These are phyloP conservation scores for Stachybotrys chlorohalonatus DNA, from an alignment of 2,329 filamentous ascomycete species.

Conservation along the genomic window DNA sequence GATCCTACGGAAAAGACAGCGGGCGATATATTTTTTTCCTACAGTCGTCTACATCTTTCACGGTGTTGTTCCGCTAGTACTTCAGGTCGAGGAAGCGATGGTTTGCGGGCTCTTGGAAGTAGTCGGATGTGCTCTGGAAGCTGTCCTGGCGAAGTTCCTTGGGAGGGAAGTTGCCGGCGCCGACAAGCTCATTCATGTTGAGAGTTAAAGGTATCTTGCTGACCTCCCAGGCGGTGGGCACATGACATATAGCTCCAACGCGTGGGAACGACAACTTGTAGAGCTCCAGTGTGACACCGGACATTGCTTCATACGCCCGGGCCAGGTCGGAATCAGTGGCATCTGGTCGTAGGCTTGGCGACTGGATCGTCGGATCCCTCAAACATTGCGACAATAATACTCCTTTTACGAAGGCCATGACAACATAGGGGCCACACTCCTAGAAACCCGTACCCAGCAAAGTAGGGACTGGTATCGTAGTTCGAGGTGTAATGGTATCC, in stretches of 20 bases:
- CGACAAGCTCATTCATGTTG: not conserved
- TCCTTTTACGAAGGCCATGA: not conserved
- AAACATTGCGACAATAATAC: not conserved
- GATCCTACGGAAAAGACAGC: constrained; percentile 10
- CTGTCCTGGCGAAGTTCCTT: not conserved
- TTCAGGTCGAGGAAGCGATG: constrained; percentile 26
- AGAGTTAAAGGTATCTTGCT: not conserved
- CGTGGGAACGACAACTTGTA: not conserved
- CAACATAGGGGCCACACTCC: not conserved
- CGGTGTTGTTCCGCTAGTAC: constrained; percentile 28
- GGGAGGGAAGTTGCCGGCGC: not conserved
- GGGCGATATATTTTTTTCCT: constrained; percentile 30
- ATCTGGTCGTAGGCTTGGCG: not conserved
- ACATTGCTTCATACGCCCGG: not conserved
- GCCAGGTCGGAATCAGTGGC: not conserved
- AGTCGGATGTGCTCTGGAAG: constrained; percentile 10
- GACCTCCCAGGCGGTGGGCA: not conserved
- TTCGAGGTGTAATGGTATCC: not conserved
- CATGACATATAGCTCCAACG: not conserved
- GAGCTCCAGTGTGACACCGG: not conserved
- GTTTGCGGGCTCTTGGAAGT: constrained; percentile 25
- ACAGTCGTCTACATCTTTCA: constrained; percentile 24
- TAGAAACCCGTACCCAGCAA: not conserved
- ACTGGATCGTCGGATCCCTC: not conserved
- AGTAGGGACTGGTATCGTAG: not conserved